A percentile compares a stretch with the other conserved stretches of the same genome.
Evolutionary conservation across 371 early-diverging fungal genomes (phyloP).

Genomic region (Mucor circinelloides): DNA sequence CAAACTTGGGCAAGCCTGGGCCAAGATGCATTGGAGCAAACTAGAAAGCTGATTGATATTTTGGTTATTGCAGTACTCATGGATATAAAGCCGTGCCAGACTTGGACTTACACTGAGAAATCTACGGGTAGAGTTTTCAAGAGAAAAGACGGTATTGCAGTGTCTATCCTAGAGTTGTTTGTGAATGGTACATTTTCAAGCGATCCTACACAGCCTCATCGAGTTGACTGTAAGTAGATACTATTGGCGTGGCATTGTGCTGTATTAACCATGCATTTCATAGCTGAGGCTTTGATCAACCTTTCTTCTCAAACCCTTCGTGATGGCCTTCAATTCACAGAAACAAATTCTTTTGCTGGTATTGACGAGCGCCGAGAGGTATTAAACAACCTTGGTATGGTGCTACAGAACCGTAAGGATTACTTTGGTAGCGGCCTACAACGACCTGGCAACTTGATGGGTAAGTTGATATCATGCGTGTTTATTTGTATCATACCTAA

Average conservation of each 20-base stretch:
- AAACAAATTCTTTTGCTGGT: conserved; percentile 77
- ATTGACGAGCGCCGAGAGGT: conserved; percentile 74
- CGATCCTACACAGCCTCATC: conserved; percentile 63
- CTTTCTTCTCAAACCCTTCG: conserved; percentile 61
- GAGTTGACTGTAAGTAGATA: conserved; percentile 69
- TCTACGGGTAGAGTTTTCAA: conserved; percentile 55
- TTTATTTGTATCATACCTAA: background rate
- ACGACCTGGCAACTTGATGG: conserved; percentile 86
- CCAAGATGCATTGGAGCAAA: conserved; percentile 60
- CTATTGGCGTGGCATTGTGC: background rate
- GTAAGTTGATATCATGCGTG: conserved; percentile 36
- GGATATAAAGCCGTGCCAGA: conserved; percentile 87
- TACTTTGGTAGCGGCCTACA: conserved; percentile 55
- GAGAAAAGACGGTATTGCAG: conserved; percentile 85
- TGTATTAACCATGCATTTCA: background rate
- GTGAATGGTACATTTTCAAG: conserved; percentile 77
- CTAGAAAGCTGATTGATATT: conserved; percentile 79
- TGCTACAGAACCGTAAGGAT: conserved; percentile 34
- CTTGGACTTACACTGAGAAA: conserved; percentile 75
- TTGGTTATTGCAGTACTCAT: conserved; percentile 86
- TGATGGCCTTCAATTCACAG: conserved; percentile 76
- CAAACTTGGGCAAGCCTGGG: conserved; percentile 44
- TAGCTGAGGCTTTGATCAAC: conserved; percentile 55
- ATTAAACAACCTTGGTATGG: conserved; percentile 71
- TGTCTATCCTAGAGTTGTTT: conserved; percentile 88